phyloP scores from a whole-genome alignment of 164 flowering plant genomes.

The Berberis thunbergii region DNA sequence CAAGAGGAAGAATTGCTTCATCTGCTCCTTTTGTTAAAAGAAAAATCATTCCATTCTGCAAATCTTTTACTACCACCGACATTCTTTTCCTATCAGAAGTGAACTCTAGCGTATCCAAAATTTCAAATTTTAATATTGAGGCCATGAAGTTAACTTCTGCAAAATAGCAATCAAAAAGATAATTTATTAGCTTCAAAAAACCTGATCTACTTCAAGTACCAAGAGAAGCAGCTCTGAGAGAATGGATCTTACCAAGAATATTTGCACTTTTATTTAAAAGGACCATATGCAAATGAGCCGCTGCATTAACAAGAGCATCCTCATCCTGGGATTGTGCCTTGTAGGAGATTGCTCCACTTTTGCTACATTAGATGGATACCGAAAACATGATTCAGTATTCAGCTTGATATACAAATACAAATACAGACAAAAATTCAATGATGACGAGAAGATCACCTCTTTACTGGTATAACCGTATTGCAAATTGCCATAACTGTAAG shows the following conservation, averaged over 20 bases:
- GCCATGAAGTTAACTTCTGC: slow-evolving; percentile 76
- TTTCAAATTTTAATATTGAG: slow-evolving; percentile 50
- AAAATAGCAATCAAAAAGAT: slow-evolving; percentile 10
- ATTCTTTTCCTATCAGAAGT: slow-evolving; percentile 97
- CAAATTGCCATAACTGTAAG: slow-evolving; percentile 90
- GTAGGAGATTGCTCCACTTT: slow-evolving; percentile 60
- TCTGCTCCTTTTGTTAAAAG: slow-evolving; percentile 97
- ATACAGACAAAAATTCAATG: no score
- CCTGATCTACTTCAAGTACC: background rate
- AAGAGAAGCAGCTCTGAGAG: background rate
- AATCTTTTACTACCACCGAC: slow-evolving; percentile 82
- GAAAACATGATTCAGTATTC: background rate
- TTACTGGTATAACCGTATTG: slow-evolving; percentile 81
- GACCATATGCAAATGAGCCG: slow-evolving; percentile 78
- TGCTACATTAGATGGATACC: slow-evolving; percentile 31
- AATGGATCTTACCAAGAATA: slow-evolving; percentile 48
- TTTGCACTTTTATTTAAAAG: slow-evolving; percentile 53
- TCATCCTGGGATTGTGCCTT: slow-evolving; percentile 99
- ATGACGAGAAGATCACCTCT: slow-evolving; percentile 40
- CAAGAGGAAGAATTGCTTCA: slow-evolving; percentile 83
- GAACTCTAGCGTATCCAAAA: slow-evolving; percentile 89
- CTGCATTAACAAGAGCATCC: slow-evolving; percentile 97
- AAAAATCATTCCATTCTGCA: slow-evolving; percentile 59
- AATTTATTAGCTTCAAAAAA: background rate
- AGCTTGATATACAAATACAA: no score